Conservation (phyloP, 768 basidiomycete genomes). For the Bullera alba region DNA sequence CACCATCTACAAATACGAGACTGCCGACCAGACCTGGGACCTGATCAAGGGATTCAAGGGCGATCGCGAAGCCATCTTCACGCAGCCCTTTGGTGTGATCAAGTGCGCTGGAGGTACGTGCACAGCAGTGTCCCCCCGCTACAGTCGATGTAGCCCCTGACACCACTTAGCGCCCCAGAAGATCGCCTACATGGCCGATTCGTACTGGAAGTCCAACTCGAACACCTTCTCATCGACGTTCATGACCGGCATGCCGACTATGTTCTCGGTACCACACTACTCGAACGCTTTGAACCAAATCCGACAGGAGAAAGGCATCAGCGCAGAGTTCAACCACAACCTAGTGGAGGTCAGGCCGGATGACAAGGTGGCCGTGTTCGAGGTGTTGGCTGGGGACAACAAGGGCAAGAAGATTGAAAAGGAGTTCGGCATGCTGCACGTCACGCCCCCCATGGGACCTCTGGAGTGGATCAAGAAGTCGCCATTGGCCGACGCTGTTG, state of each 20-base stretch:
- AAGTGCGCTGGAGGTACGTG: conserved; percentile 65
- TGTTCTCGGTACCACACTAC: conserved; percentile 97
- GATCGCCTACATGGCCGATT: conserved; percentile 39
- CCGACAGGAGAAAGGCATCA: conserved; percentile 69
- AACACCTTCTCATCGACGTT: conserved; percentile 60
- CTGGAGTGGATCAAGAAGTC: conserved; percentile 57
- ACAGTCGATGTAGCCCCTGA: no score
- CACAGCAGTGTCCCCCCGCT: neutral
- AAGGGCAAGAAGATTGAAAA: conserved; percentile 55
- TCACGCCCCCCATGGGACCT: conserved; percentile 86
- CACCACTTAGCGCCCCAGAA: conserved; percentile 40
- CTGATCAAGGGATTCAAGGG: conserved; percentile 74
- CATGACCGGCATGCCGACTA: conserved; percentile 83
- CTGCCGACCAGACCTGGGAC: conserved; percentile 80
- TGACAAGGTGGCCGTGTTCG: conserved; percentile 78
- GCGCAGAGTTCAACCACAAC: conserved; percentile 75
- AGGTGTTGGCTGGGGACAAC: conserved; percentile 58
- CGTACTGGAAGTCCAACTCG: conserved; percentile 59
- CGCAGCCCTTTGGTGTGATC: conserved; percentile 83
- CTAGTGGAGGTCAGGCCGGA: conserved; percentile 64
- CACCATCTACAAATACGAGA: conserved; percentile 83
- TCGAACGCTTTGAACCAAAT: conserved; percentile 74
- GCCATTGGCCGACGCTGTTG: conserved; percentile 59
- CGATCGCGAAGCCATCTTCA: conserved; percentile 72
- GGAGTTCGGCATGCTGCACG: conserved; percentile 78